Evolutionary conservation across 2,329 filamentous ascomycete genomes (phyloP).

Genomic region (Calonectria montana): DNA sequence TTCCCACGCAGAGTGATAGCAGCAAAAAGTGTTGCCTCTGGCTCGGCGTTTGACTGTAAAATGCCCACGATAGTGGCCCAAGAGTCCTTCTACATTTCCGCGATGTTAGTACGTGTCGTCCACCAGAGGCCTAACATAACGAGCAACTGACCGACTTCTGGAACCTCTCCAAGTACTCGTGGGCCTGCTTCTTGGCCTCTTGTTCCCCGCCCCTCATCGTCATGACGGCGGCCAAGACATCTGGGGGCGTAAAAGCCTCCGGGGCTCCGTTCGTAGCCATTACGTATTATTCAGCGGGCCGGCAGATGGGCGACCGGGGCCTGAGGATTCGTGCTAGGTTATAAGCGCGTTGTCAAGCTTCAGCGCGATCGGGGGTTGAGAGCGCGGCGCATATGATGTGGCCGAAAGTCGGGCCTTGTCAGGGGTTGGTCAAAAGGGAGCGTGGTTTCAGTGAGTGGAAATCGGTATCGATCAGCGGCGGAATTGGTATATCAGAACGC

Average conservation of each 20-base stretch:
- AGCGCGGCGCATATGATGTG: conserved; percentile 41
- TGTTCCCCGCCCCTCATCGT: conserved; percentile 91
- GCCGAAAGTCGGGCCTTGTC: conserved; percentile 23
- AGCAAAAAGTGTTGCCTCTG: conserved; percentile 92
- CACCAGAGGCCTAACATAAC: neutral
- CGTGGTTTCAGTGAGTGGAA: conserved; percentile 10
- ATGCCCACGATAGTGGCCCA: conserved; percentile 92
- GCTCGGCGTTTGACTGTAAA: conserved; percentile 82
- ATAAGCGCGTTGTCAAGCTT: conserved; percentile 30
- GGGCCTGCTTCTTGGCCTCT: conserved; percentile 87
- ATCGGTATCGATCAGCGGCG: conserved; percentile 20
- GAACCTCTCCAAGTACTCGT: conserved; percentile 92
- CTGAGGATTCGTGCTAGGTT: conserved; percentile 2
- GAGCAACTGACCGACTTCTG: conserved; percentile 86
- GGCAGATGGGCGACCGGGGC: conserved; percentile 20
- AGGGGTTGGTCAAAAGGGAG: conserved; percentile 21
- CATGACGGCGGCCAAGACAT: conserved; percentile 86
- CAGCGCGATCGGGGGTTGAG: conserved; percentile 33
- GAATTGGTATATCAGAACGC: conserved; percentile 21
- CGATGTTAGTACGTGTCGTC: conserved; percentile 24
- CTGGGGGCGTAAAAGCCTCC: conserved; percentile 78
- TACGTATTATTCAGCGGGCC: conserved; percentile 33
- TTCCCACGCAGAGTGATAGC: conserved; percentile 98
- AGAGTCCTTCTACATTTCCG: conserved; percentile 78
- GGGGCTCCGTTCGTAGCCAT: conserved; percentile 77